Evolutionary conservation across 2,329 filamentous ascomycete species (phyloP).

Genomic region (Fusarium nygamai): DNA sequence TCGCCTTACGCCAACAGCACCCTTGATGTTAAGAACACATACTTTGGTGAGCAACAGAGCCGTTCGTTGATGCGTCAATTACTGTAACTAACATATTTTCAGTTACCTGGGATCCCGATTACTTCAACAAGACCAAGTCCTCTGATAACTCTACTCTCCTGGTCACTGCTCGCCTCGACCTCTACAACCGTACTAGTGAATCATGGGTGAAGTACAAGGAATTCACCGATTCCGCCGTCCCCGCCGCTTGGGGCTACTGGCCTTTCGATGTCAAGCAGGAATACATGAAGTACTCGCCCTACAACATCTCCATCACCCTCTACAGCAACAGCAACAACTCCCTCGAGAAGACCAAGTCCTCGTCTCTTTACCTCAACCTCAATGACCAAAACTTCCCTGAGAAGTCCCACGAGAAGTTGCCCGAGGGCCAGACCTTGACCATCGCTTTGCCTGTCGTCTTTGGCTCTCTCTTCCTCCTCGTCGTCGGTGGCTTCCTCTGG

Average conservation of each 20-base stretch:
- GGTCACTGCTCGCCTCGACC: conserved; percentile 53
- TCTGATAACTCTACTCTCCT: conserved; percentile 48
- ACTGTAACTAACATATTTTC: neutral
- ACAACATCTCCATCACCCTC: conserved; percentile 62
- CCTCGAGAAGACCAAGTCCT: conserved; percentile 52
- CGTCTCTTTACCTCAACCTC: conserved; percentile 53
- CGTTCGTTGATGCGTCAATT: neutral
- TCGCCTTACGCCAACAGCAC: conserved; percentile 55
- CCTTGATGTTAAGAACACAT: conserved; percentile 57
- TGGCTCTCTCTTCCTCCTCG: conserved; percentile 57
- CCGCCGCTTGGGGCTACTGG: conserved; percentile 59
- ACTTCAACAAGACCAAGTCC: conserved; percentile 56
- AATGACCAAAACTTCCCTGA: conserved; percentile 48
- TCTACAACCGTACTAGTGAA: conserved; percentile 51
- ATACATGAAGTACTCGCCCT: conserved; percentile 48
- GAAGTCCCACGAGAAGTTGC: conserved; percentile 47
- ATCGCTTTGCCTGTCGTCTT: conserved; percentile 64
- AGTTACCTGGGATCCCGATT: conserved; percentile 68
- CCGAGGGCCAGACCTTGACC: conserved; percentile 55
- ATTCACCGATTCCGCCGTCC: conserved; percentile 48
- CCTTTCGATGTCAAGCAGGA: conserved; percentile 54
- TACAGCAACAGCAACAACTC: conserved; percentile 50
- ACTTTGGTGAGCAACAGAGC: conserved; percentile 57
- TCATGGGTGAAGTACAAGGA: conserved; percentile 48
- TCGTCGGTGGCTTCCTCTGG: conserved; percentile 67